Evolutionary conservation across 768 basidiomycete genomes (phyloP).

Genomic region (Leccinum disarticulatum): DNA sequence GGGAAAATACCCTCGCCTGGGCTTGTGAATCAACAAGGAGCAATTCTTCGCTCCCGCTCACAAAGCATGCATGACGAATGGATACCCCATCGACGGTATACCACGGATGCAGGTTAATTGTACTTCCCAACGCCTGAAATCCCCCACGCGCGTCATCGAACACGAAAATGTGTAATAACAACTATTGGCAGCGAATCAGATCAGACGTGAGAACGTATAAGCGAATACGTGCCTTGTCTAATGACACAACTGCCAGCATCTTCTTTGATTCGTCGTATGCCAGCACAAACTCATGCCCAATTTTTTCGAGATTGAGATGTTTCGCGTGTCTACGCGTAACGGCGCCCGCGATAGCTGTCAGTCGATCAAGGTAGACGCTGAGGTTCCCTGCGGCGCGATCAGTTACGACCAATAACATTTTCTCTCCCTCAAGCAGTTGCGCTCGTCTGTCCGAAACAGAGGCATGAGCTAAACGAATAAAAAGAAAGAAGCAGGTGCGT

Average conservation of each 20-base stretch:
- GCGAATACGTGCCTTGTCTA: constrained; percentile 36
- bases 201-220: not conserved
- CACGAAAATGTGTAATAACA: constrained; percentile 44
- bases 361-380: constrained; percentile 39
- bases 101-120: constrained; percentile 45
- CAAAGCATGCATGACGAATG: constrained; percentile 43
- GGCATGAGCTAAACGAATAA: not conserved
- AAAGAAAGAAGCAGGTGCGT: not conserved
- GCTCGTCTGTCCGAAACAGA: constrained; percentile 27
- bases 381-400: constrained; percentile 33
- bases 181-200: constrained; percentile 15
- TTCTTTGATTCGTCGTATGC: constrained; percentile 54
- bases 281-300: constrained; percentile 45
- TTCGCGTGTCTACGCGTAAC: constrained; percentile 31
- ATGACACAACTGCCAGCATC: constrained; percentile 45
- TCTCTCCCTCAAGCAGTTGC: constrained; percentile 43
- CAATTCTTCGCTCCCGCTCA: constrained; percentile 52
- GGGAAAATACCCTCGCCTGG: constrained; percentile 50
- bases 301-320: constrained; percentile 42
- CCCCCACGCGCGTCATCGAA: constrained; percentile 44
- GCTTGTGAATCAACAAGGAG: constrained; percentile 45
- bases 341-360: constrained; percentile 32
- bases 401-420: constrained; percentile 42
- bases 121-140: constrained; percentile 41
- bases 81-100: constrained; percentile 29